Conservation (phyloP, 179 eudicot species). For the Sideroxylon spinosum region DNA sequence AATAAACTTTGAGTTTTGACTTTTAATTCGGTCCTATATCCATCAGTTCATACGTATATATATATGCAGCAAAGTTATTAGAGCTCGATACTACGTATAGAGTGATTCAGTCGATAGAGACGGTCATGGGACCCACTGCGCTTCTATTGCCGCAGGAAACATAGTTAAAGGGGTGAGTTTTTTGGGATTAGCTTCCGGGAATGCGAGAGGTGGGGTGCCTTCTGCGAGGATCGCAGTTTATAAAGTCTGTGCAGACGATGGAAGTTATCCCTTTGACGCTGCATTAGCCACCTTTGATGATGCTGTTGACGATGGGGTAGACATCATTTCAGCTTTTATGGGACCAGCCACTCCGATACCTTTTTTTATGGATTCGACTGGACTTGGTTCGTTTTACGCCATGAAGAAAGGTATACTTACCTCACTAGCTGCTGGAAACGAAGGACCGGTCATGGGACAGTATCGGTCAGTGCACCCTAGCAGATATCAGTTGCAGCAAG, state of each 20-base stretch:
- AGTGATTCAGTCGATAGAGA: conserved; percentile 16
- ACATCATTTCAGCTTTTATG: conserved; percentile 26
- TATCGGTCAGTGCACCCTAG: conserved; percentile 14
- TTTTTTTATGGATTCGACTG: neutral
- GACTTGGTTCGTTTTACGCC: neutral
- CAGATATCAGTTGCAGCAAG: conserved; percentile 20
- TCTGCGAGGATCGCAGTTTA: conserved; percentile 38
- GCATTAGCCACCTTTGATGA: conserved; percentile 37
- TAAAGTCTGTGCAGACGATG: conserved; percentile 15
- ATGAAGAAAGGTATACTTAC: conserved; percentile 13
- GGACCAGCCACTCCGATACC: neutral
- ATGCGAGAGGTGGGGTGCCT: conserved; percentile 39
- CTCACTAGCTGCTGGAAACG: conserved; percentile 7
- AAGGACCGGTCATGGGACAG: neutral
- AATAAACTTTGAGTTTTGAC: too few species aligned
- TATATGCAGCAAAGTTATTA: conserved; percentile 31
- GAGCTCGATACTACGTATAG: conserved; percentile 18
- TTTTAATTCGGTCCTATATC: too few species aligned
- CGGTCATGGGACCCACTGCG: conserved; percentile 39
- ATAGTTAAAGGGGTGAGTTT: conserved; percentile 19
- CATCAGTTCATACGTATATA: neutral
- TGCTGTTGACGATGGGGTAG: conserved; percentile 48
- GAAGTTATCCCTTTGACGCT: neutral
- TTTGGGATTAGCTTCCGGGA: conserved; percentile 29
- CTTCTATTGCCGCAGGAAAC: conserved; percentile 33